phyloP scores from a whole-genome alignment of 345 rosid genomes.

The Populus alba region DNA sequence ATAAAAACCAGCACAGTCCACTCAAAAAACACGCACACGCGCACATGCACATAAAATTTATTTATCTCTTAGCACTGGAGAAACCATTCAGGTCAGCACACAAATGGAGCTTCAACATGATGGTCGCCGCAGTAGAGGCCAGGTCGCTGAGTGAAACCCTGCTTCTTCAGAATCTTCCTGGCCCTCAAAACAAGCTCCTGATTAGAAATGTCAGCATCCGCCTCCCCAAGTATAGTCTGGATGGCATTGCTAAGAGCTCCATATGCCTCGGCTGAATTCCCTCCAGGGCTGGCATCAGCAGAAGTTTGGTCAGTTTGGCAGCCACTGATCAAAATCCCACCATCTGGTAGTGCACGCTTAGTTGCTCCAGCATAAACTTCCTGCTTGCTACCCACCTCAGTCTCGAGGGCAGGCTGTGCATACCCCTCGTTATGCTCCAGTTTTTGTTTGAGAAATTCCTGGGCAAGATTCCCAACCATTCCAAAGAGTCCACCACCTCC shows the following conservation, averaged over 20 bases:
- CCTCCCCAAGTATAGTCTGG: constrained; percentile 65
- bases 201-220: constrained; percentile 57
- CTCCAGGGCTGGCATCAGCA: constrained; percentile 88
- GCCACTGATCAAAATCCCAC: constrained; percentile 85
- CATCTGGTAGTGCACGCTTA: constrained; percentile 60
- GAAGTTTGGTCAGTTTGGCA: constrained; percentile 94
- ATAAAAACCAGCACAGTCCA: not conserved
- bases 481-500: constrained; percentile 73
- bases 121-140: constrained; percentile 89
- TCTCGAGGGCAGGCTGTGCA: constrained; percentile 65
- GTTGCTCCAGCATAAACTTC: constrained; percentile 82
- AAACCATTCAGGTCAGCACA: constrained; percentile 32
- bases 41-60: not conserved
- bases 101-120: constrained; percentile 55
- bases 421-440: constrained; percentile 63
- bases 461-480: constrained; percentile 76
- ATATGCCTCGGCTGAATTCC: constrained; percentile 59
- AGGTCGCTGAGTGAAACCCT: constrained; percentile 90
- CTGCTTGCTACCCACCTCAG: constrained; percentile 58
- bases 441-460: constrained; percentile 77
- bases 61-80: not conserved
- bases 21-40: not conserved
- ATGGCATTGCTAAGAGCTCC: constrained; percentile 96
- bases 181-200: constrained; percentile 61
- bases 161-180: constrained; percentile 58